Conservation (phyloP, 768 basidiomycete genomes). For the Coprinopsis strossmayeri region DNA sequence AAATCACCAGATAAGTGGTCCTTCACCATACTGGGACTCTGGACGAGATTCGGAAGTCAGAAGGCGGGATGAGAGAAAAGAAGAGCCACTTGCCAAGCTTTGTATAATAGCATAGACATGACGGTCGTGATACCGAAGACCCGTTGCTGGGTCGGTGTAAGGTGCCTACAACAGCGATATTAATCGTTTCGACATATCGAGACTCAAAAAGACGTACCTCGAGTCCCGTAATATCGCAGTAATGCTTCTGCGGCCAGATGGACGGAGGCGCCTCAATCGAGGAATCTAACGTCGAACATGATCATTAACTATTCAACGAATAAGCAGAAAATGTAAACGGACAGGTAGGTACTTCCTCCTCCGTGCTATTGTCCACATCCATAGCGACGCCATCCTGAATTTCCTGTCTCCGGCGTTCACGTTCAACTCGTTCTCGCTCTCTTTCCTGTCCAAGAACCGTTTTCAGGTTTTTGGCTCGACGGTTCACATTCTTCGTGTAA, state of each 20-base stretch:
- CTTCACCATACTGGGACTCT: slow-evolving; percentile 69
- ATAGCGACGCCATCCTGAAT: slow-evolving; percentile 28
- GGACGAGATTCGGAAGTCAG: background rate
- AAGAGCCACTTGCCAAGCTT: slow-evolving; percentile 42
- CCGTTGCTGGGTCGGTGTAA: slow-evolving; percentile 78
- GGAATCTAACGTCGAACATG: slow-evolving; percentile 51
- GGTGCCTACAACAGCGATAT: slow-evolving; percentile 45
- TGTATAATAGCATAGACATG: slow-evolving; percentile 82
- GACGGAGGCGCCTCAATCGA: slow-evolving; percentile 86
- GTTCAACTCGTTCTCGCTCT: slow-evolving; percentile 64
- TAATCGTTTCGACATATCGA: background rate
- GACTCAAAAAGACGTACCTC: slow-evolving; percentile 38
- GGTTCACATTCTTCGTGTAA: slow-evolving; percentile 63
- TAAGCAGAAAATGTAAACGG: slow-evolving; percentile 16
- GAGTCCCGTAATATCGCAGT: slow-evolving; percentile 83
- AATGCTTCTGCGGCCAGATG: slow-evolving; percentile 65
- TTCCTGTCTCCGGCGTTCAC: slow-evolving; percentile 50
- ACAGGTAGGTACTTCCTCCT: slow-evolving; percentile 72
- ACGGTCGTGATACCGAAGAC: slow-evolving; percentile 79
- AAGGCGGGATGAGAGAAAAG: background rate
- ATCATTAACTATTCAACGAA: background rate
- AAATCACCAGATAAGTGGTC: slow-evolving; percentile 62
- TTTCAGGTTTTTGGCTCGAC: slow-evolving; percentile 77
- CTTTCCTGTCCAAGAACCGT: slow-evolving; percentile 72
- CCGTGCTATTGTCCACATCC: slow-evolving; percentile 39